Conservation (phyloP, 768 basidiomycete genomes). For the Serendipita indica region DNA sequence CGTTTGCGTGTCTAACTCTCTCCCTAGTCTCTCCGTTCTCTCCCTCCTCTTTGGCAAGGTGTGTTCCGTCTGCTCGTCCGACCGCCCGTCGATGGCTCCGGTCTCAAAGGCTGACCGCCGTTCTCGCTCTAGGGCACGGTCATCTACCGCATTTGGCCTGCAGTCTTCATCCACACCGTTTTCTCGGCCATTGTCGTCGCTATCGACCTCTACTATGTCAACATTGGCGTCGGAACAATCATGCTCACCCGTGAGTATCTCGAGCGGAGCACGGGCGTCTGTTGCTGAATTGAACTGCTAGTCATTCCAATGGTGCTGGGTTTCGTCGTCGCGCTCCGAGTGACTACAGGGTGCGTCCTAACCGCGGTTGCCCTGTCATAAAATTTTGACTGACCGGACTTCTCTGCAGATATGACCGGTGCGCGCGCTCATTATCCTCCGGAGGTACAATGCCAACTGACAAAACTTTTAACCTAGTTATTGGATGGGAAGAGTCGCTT, state of each 20-base stretch:
- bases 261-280: background rate
- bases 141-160: constrained; percentile 53
- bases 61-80: background rate
- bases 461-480: constrained; percentile 6
- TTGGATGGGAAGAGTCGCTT: constrained; percentile 11
- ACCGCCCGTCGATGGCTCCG: no score
- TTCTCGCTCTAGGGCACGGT: background rate
- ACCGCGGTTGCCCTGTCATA: background rate
- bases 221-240: constrained; percentile 41
- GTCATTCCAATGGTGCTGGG: constrained; percentile 39
- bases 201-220: constrained; percentile 39
- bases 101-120: no score
- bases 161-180: constrained; percentile 43
- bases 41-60: constrained; percentile 5
- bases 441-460: background rate
- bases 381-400: background rate
- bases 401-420: constrained; percentile 39
- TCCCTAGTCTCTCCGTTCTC: background rate
- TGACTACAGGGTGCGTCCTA: constrained; percentile 38
- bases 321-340: constrained; percentile 46
- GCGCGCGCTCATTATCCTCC: constrained; percentile 30
- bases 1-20: background rate
- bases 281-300: background rate
- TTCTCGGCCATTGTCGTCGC: constrained; percentile 40
- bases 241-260: background rate